Evolutionary conservation across 768 basidiomycete genomes (phyloP), one percentile per base, ranked within the genome.

Genomic region (Chalciporus chontae): DNA sequence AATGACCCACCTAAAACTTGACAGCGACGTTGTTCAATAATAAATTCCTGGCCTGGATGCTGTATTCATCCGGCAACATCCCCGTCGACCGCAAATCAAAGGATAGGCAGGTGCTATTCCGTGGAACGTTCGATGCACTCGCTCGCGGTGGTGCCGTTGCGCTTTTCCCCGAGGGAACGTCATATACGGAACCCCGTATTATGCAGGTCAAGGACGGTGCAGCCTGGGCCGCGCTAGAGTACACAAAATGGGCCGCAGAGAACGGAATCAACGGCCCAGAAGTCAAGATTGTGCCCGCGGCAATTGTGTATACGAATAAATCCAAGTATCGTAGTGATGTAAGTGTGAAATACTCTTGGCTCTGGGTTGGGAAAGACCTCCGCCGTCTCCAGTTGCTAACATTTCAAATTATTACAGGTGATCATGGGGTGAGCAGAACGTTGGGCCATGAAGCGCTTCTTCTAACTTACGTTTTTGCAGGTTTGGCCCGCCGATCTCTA

Each of bases 281-380:
- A 29, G 78, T 89, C 4, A 72, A 77, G 23, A 79, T 97, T 55
- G 71, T 95, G 34, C 93, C 94, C 7, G 82, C 84, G 18, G 84
- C 90, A 5, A 93, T 99, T 54, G 91, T 92, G 13, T 98, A 98
- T 68, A 92, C 90, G 48, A 85, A 97, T 72, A 98, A 99, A 69
- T 83, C 87, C 31, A 95, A 94, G 73, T 99, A 98, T 65, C 78
- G 94, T 54, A 94, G 92, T 64, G 71, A 81, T 57, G 94, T 94
- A 51, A 71, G 90, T 73, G 56, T 73, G 23, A 21, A 43, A 52
- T 69, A 68, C 69, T 46, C 64, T 56, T 39, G 27, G 19, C 31
- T 45, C 43, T 50, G 26, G 18, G 37, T 31, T 40, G 3, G 34
- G 29, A 32, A n/a, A 38, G 6, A 24, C 17, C 43, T 50, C 37